Conservation (phyloP, 1,284 basidiomycete genomes). For the Vanrija humicola region DNA sequence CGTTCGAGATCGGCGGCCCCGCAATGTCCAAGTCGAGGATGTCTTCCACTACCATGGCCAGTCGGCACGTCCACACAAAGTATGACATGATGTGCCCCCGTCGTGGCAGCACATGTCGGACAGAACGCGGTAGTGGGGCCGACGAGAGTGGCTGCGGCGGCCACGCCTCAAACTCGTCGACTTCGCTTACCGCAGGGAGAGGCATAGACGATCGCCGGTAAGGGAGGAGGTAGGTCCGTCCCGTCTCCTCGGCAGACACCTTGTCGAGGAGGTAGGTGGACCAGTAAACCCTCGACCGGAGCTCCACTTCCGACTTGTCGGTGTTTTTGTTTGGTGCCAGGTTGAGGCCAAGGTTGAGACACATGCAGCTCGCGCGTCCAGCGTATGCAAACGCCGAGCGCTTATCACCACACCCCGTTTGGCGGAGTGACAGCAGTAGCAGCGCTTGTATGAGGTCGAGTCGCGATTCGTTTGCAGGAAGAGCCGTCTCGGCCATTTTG, state of each 20-base stretch:
- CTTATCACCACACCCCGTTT: constrained; percentile 50
- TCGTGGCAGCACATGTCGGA: constrained; percentile 25
- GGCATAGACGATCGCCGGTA: constrained; percentile 47
- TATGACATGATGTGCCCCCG: constrained; percentile 34
- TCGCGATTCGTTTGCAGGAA: constrained; percentile 30
- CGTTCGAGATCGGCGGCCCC: constrained; percentile 14
- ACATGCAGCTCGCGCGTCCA: constrained; percentile 48
- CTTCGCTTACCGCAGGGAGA: constrained; percentile 43
- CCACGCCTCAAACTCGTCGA: constrained; percentile 51
- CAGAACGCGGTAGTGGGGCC: constrained; percentile 18
- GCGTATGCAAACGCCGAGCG: constrained; percentile 46
- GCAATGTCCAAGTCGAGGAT: constrained; percentile 38
- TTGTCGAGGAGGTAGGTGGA: constrained; percentile 50
- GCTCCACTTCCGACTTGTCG: constrained; percentile 35
- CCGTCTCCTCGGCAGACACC: constrained; percentile 49
- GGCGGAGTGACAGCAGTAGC: constrained; percentile 48
- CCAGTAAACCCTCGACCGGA: constrained; percentile 48
- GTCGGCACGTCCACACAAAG: constrained; percentile 40
- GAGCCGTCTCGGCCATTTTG: constrained; percentile 32
- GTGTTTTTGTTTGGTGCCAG: constrained; percentile 22
- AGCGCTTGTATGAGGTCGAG: constrained; percentile 45
- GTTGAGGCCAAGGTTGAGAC: constrained; percentile 50
- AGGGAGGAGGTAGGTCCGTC: constrained; percentile 46
- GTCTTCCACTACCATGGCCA: constrained; percentile 43
- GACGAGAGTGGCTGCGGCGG: constrained; percentile 32